These are phyloP conservation scores for Lonicera japonica DNA, from an alignment of 129 eudicot species.

Conservation along the genomic window DNA sequence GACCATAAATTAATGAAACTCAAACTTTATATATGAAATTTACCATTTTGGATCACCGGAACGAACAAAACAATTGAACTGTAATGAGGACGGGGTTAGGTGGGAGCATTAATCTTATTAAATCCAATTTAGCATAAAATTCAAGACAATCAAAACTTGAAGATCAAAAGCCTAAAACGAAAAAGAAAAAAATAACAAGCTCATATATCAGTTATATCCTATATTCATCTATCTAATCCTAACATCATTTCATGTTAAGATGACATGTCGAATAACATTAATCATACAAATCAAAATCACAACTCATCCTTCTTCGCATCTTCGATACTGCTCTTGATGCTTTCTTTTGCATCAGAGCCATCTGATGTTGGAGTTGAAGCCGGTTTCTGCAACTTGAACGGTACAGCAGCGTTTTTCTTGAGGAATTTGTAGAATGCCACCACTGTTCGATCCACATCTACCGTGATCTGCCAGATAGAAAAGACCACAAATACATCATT, in stretches of 20 bases:
- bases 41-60: no score
- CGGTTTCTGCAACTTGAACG: conserved; percentile 80
- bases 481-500: not conserved
- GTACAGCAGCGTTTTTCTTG: conserved; percentile 69
- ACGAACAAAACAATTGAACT: no score
- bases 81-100: no score
- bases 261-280: not conserved
- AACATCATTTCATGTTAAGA: not conserved
- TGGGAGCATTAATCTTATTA: no score
- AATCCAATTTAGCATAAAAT: not conserved
- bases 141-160: conserved; percentile 3
- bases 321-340: conserved; percentile 5
- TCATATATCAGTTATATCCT: not conserved
- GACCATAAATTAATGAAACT: no score
- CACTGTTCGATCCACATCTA: conserved; percentile 73
- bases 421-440: conserved; percentile 78
- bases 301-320: conserved; percentile 57
- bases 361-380: conserved; percentile 20
- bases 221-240: conserved; percentile 4
- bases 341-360: conserved; percentile 32
- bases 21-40: no score
- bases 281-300: conserved; percentile 15
- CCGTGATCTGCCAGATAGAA: conserved; percentile 43
- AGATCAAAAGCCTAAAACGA: not conserved
- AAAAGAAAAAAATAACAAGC: not conserved